phyloP scores from a whole-genome alignment of 768 basidiomycete species.

The Termitomyces sp. region DNA sequence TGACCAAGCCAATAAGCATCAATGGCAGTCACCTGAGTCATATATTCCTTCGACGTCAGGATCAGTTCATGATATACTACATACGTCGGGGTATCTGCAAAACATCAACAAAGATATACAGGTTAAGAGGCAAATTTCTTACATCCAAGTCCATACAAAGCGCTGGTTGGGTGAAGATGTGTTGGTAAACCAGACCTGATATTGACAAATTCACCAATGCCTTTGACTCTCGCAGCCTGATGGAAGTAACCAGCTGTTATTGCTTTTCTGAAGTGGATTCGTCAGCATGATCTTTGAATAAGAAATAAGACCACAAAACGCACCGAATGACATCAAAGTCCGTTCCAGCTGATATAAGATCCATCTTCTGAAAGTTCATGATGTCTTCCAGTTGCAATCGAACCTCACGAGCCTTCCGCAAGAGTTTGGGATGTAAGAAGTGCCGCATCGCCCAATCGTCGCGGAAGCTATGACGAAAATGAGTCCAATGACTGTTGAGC shows the following conservation, averaged over 20 bases:
- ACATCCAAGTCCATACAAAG: constrained; percentile 95
- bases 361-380: constrained; percentile 99
- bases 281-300: background rate
- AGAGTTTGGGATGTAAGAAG: constrained; percentile 93
- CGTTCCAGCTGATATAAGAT: constrained; percentile 83
- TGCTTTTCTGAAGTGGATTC: constrained; percentile 61
- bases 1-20: constrained; percentile 96
- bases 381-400: constrained; percentile 95
- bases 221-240: constrained; percentile 96
- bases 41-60: constrained; percentile 93
- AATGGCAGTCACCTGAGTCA: constrained; percentile 98
- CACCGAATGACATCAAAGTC: constrained; percentile 87
- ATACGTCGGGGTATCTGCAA: constrained; percentile 87
- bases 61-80: constrained; percentile 97
- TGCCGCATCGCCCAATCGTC: constrained; percentile 96
- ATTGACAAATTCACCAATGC: constrained; percentile 98
- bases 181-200: constrained; percentile 92
- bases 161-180: constrained; percentile 94
- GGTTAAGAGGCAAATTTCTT: constrained; percentile 22
- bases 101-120: constrained; percentile 8
- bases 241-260: constrained; percentile 99
- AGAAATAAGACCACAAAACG: background rate
- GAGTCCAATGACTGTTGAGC: background rate
- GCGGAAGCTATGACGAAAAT: constrained; percentile 54
- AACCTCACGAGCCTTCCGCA: constrained; percentile 94